Conservation (phyloP, 441 rosid species). For the Pelargonium citronellum region DNA sequence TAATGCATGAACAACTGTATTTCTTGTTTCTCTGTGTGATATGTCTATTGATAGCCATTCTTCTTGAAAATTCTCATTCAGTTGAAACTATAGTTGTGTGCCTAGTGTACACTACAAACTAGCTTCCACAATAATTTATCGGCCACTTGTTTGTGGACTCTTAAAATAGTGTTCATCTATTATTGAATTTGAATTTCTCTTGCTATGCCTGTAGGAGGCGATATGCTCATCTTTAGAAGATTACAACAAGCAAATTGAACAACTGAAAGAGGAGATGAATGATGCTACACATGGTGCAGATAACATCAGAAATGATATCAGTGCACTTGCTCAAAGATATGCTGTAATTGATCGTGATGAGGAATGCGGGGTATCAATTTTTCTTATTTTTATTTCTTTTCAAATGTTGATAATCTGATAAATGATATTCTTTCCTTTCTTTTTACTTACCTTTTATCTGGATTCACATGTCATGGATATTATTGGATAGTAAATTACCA, state of each 20-base stretch:
- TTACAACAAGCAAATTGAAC: conserved; percentile 93
- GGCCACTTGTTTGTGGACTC: neutral
- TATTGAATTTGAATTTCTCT: conserved; percentile 12
- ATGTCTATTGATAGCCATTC: neutral
- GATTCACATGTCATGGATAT: neutral
- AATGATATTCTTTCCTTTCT: conserved; percentile 1
- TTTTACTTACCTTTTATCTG: conserved; percentile 9
- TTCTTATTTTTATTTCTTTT: conserved; percentile 20
- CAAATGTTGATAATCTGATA: conserved; percentile 7
- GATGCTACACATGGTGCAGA: conserved; percentile 99
- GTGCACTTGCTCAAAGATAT: conserved; percentile 95
- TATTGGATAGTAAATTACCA: conserved; percentile 12
- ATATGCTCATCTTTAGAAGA: conserved; percentile 97
- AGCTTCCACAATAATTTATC: neutral
- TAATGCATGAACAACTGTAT: neutral
- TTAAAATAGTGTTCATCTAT: conserved; percentile 9
- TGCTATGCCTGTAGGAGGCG: conserved; percentile 59
- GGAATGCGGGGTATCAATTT: conserved; percentile 85
- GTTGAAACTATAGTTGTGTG: neutral
- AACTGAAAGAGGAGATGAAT: conserved; percentile 90
- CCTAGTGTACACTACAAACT: neutral
- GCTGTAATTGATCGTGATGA: conserved; percentile 85
- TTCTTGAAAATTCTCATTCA: neutral
- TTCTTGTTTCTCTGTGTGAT: neutral
- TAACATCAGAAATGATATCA: conserved; percentile 92